Evolutionary conservation across 2,329 filamentous ascomycete species (phyloP).

Genomic region (Aspergillus clavatus): DNA sequence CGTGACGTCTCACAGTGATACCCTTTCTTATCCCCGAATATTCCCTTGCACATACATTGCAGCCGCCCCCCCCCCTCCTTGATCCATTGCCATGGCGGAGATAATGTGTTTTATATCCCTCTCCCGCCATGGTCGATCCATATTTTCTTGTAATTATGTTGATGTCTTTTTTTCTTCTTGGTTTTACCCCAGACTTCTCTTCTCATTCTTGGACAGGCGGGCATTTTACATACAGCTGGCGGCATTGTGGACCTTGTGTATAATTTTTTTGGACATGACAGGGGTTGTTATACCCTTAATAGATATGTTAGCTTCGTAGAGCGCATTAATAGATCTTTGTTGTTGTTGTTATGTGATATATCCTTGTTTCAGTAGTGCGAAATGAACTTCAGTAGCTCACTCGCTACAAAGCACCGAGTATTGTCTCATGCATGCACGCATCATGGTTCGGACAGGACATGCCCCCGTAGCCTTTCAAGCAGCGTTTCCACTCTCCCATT

Average conservation of each 20-base stretch:
- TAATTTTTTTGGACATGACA: conserved; percentile 19
- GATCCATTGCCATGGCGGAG: not conserved
- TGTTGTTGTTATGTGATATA: too few species aligned
- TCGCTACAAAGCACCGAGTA: too few species aligned
- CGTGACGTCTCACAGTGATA: conserved; percentile 22
- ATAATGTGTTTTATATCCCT: not conserved
- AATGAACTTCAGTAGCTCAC: too few species aligned
- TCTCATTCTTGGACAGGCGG: conserved; percentile 7
- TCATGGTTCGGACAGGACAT: not conserved
- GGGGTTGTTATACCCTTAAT: conserved; percentile 1
- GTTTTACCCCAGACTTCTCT: conserved; percentile 4
- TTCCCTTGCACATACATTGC: conserved; percentile 8
- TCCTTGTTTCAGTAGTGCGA: too few species aligned
- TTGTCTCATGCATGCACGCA: too few species aligned
- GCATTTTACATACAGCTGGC: conserved; percentile 17
- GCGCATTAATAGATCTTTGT: not conserved
- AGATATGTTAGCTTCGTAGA: not conserved
- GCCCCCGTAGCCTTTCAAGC: conserved; percentile 27
- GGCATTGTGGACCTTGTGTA: conserved; percentile 23
- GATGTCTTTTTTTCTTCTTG: too few species aligned
- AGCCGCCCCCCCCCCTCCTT: not conserved
- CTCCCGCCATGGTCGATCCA: conserved; percentile 5
- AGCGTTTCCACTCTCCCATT: conserved; percentile 34
- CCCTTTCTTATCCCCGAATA: conserved; percentile 17
- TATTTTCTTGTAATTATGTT: conserved; percentile 15